Conservation (phyloP, 306 rosid genomes). For the Adenanthera pavonina region DNA sequence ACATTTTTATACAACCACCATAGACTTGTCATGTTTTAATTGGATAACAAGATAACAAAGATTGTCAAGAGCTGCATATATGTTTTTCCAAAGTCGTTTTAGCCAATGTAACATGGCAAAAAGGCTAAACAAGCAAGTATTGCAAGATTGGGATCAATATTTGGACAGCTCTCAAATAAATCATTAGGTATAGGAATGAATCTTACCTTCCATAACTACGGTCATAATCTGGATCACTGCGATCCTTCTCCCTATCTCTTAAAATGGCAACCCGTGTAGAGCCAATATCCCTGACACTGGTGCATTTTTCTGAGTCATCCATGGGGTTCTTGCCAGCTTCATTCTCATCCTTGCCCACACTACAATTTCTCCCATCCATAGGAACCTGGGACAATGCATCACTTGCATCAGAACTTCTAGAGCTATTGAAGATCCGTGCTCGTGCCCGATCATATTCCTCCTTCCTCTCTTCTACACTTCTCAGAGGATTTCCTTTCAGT, state of each 20-base stretch:
- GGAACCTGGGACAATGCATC: slow-evolving; percentile 47
- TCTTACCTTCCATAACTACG: slow-evolving; percentile 79
- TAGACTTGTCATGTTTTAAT: not conserved
- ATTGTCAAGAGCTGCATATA: not conserved
- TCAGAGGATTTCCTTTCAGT: slow-evolving; percentile 50
- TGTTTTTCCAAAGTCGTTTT: not conserved
- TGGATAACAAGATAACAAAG: not conserved
- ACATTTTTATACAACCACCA: not conserved
- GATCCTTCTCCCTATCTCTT: slow-evolving; percentile 91
- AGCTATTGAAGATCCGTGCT: slow-evolving; percentile 80
- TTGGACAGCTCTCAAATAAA: slow-evolving; percentile 14
- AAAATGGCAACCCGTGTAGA: slow-evolving; percentile 85
- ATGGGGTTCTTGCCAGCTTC: slow-evolving; percentile 54
- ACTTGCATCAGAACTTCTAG: slow-evolving; percentile 54
- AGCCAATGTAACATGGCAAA: slow-evolving; percentile 6
- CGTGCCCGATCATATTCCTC: slow-evolving; percentile 94
- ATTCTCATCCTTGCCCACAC: slow-evolving; percentile 53
- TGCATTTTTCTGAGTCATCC: slow-evolving; percentile 53
- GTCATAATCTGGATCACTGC: slow-evolving; percentile 91
- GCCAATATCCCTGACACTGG: slow-evolving; percentile 50
- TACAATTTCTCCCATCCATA: slow-evolving; percentile 52
- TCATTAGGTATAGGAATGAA: not conserved
- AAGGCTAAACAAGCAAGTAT: not conserved
- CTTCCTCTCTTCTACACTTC: slow-evolving; percentile 94
- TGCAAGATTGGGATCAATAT: slow-evolving; percentile 23